Base-by-base conservation (phyloP, 2,329 filamentous ascomycete species). In the Cladobotryum protrusum region DNA sequence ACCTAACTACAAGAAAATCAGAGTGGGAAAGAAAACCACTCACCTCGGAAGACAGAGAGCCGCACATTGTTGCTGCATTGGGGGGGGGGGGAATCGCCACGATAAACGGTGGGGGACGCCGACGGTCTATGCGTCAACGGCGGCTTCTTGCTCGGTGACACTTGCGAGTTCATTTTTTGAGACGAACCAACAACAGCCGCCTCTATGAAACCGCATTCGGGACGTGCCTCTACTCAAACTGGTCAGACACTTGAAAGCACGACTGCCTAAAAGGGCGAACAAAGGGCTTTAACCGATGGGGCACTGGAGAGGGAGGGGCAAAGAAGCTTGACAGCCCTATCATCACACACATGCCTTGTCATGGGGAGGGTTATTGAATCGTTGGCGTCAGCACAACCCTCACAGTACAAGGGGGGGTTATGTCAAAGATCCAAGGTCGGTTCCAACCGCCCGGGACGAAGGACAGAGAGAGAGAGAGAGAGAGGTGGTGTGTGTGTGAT, bases 211-310 rank as follows among this genome's bases (percentile, higher is more conserved):
- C 4, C 29, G 24, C 35, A 35, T 43, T 20, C 20, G 15, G 45
- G 45, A 39, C 32, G 45, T 33, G 34, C 45, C 19, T 34, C 41
- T 35, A n/a, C 49, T 51, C 19, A 47, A 43, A 47, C 17, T 29
- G 44, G 49, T 12, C 44, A 47, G 19, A 12, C 29, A 33, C 20
- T 48, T 32, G 40, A 39, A 41, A 34, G 24, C 47, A 43, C 34
- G 40, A 43, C 45, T 48, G 36, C 50, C 45, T 43, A 52, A 48
- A 52, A 24, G 39, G 45, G 50, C 50, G 45, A 43, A 48, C 46
- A 48, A 43, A 49, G 46, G 45, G 37, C 15, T 40, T 37, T 43
- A 34, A 15, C 44, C 43, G 29, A 44, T 46, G 20, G 43, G 33
- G 48, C 43, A 9, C 24, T 8, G 24, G 24, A 9, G 24, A 29